Conservation (phyloP, 78 protist genomes). For the Tieghemostelium lacteum region DNA sequence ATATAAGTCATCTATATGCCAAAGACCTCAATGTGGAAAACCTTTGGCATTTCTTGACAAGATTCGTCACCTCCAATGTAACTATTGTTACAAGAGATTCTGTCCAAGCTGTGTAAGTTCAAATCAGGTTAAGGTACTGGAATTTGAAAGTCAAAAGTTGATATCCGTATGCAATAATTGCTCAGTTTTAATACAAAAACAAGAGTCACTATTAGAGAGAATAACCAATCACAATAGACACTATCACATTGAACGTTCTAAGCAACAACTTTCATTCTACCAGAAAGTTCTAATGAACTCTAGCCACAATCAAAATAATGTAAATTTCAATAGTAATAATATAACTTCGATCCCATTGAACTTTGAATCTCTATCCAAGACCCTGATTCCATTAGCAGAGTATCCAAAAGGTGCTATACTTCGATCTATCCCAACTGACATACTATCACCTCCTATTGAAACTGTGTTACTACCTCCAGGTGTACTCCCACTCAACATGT, state of each 20-base stretch:
- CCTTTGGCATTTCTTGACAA: constrained; percentile 47
- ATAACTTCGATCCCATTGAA: background rate
- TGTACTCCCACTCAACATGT: constrained; percentile 38
- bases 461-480: constrained; percentile 37
- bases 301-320: background rate
- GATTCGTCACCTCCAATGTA: constrained; percentile 53
- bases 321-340: background rate
- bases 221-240: background rate
- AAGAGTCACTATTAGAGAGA: constrained; percentile 13
- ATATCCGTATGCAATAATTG: constrained; percentile 43
- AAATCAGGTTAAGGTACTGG: constrained; percentile 20
- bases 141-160: constrained; percentile 15
- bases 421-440: background rate
- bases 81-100: constrained; percentile 63
- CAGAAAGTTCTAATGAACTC: constrained; percentile 23
- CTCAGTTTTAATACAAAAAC: constrained; percentile 39
- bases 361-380: constrained; percentile 18
- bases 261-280: constrained; percentile 12
- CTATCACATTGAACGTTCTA: constrained; percentile 3
- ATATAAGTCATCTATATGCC: constrained; percentile 39
- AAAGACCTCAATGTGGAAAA: constrained; percentile 66
- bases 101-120: constrained; percentile 53
- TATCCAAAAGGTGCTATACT: constrained; percentile 51
- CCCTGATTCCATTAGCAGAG: constrained; percentile 46
- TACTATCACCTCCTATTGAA: constrained; percentile 67